Base-by-base conservation (phyloP, 306 rosid species). In the Cyamopsis tetragonoloba region DNA sequence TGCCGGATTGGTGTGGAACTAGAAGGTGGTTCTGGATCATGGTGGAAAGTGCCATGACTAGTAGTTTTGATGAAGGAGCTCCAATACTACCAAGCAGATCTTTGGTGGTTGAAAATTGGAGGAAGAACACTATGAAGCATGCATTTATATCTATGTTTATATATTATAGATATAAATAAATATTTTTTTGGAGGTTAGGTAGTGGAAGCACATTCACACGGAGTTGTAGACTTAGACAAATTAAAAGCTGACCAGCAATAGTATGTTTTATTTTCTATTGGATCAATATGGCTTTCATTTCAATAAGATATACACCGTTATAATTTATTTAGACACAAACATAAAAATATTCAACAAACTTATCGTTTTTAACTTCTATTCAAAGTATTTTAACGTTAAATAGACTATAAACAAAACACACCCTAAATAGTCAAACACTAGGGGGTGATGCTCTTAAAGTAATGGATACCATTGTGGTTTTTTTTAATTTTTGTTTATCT, bases 21-120 rank as follows among this genome's bases (percentile, higher is more conserved):
- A 68, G 60, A 59, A 63, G 10, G 24, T 62, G 64, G 26, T 11
- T 46, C 30, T 4, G 30, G 23, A 46, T 57, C 86, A 71, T 44
- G 3, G 77, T 62, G 41, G 70, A 73, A 14, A 72, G 19, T 37
- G 85, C 75, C 86, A 81, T 85, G 22, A 6, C n/a, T n/a, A 5
- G 9, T 35, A 48, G 15, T 14, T 39, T 20, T 30, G 5, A 7
- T 61, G 22, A 3, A 20, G 61, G 19, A 30, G 42, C 62, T 22
- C 20, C 5, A 22, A 55, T 54, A n/a, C n/a, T 22, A 17, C 34
- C 26, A 24, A 35, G 30, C 7, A 34, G 48, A 42, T 22, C 34
- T 24, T 14, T 62, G 17, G 19, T 22, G 51, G 22, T 53, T 43
- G 18, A 44, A n/a, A 11, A 15, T 17, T 15, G 65, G 12, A 31